These are phyloP conservation scores for Raphanus sativus DNA, from an alignment of 345 rosid genomes.

Conservation along the genomic window DNA sequence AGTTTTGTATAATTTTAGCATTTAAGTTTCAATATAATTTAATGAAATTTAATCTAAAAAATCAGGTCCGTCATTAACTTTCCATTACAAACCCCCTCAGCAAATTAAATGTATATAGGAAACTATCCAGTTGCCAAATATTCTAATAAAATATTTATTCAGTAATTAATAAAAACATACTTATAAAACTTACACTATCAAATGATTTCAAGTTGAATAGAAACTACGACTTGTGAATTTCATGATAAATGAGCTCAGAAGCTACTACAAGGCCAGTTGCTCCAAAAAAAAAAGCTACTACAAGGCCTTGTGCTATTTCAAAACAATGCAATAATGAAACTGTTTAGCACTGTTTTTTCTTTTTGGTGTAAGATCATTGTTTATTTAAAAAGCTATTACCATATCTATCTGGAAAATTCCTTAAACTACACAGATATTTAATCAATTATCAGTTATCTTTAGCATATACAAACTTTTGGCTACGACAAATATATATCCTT, in stretches of 20 bases:
- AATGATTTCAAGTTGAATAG: constrained; percentile 19
- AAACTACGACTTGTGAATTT: constrained; percentile 11
- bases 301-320: background rate
- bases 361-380: background rate
- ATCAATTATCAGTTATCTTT: background rate
- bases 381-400: background rate
- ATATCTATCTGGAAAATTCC: background rate
- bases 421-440: background rate
- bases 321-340: constrained; percentile 21
- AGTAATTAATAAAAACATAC: background rate
- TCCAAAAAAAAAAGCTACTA: constrained; percentile 21
- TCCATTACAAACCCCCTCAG: background rate
- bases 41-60: background rate
- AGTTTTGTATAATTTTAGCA: background rate
- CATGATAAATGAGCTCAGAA: constrained; percentile 20
- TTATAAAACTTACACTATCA: background rate
- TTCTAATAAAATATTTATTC: background rate
- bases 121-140: background rate
- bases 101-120: background rate
- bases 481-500: background rate
- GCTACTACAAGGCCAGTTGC: constrained; percentile 20
- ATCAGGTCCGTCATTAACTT: background rate
- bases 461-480: background rate
- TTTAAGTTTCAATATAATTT: background rate
- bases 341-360: background rate